Conservation (phyloP, 495 filamentous ascomycete species). For the Aspergillus haitiensis region DNA sequence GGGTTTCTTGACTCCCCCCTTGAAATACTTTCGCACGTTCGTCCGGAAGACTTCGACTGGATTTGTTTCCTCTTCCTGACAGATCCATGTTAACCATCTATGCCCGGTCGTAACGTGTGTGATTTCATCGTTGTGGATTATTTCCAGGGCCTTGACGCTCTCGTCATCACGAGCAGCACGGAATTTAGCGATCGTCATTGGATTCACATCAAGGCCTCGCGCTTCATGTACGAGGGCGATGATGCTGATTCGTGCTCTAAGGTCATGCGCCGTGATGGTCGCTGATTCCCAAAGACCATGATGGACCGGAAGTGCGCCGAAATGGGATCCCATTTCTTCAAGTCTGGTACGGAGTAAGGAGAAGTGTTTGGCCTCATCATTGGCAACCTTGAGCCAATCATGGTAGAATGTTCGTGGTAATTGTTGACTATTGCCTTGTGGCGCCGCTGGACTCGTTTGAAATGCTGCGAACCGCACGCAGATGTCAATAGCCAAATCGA, state of each 20-base stretch:
- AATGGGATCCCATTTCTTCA: constrained; percentile 51
- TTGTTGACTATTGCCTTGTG: constrained; percentile 26
- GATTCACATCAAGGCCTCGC: constrained; percentile 54
- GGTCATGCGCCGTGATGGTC: constrained; percentile 46
- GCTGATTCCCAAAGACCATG: constrained; percentile 54
- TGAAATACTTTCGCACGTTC: constrained; percentile 51
- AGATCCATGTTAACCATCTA: constrained; percentile 55
- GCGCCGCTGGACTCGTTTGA: constrained; percentile 28
- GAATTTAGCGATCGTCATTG: constrained; percentile 56
- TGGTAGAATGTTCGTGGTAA: constrained; percentile 53
- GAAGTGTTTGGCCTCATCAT: constrained; percentile 56
- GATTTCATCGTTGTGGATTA: constrained; percentile 57
- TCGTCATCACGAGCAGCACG: constrained; percentile 45
- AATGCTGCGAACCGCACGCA: constrained; percentile 54
- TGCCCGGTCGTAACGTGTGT: constrained; percentile 58
- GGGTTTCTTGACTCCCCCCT: constrained; percentile 46
- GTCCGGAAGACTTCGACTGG: constrained; percentile 52
- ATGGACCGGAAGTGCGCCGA: constrained; percentile 53
- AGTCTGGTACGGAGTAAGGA: constrained; percentile 50
- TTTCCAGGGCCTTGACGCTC: constrained; percentile 45
- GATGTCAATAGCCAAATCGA: constrained; percentile 56
- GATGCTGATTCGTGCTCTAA: constrained; percentile 53
- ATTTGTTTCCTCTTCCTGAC: constrained; percentile 49
- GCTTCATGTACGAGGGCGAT: constrained; percentile 56
- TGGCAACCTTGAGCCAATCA: constrained; percentile 56